phyloP scores from a whole-genome alignment of 2,329 filamentous ascomycete genomes.

The Alternaria solani region DNA sequence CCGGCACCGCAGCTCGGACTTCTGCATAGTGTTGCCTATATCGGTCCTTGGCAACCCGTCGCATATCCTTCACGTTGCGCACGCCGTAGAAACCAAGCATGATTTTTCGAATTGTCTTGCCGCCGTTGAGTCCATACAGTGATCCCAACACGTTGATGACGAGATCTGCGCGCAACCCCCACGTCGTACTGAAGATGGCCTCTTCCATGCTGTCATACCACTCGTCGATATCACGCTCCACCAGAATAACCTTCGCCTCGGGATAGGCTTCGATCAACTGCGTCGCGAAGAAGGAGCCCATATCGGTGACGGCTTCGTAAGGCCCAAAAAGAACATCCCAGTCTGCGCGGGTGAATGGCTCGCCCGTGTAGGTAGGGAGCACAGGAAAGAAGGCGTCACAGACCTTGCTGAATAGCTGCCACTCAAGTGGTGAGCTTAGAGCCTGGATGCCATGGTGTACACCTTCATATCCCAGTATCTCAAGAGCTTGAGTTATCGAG shows the following conservation, averaged over 20 bases:
- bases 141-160: conserved; percentile 9
- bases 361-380: conserved; percentile 8
- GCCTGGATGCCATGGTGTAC: conserved; percentile 14
- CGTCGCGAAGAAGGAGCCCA: conserved; percentile 28
- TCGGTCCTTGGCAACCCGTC: conserved; percentile 13
- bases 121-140: conserved; percentile 3
- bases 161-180: conserved; percentile 8
- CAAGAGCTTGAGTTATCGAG: conserved; percentile 12
- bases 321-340: conserved; percentile 57
- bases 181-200: conserved; percentile 19
- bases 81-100: conserved; percentile 11
- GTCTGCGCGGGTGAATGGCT: conserved; percentile 45
- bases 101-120: conserved; percentile 12
- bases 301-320: conserved; percentile 46
- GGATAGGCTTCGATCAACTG: conserved; percentile 39
- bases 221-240: conserved; percentile 30
- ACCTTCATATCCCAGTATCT: conserved; percentile 10
- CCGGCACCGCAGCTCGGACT: conserved; percentile 26
- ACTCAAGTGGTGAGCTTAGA: conserved; percentile 10
- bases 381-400: conserved; percentile 10
- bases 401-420: conserved; percentile 5
- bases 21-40: conserved; percentile 22
- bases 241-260: conserved; percentile 39
- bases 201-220: conserved; percentile 32
- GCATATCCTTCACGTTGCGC: conserved; percentile 6